Evolutionary conservation across 2,329 filamentous ascomycete genomes (phyloP), one percentile per base, ranked within the genome.

Genomic region (Tolypocladium tropicale): DNA sequence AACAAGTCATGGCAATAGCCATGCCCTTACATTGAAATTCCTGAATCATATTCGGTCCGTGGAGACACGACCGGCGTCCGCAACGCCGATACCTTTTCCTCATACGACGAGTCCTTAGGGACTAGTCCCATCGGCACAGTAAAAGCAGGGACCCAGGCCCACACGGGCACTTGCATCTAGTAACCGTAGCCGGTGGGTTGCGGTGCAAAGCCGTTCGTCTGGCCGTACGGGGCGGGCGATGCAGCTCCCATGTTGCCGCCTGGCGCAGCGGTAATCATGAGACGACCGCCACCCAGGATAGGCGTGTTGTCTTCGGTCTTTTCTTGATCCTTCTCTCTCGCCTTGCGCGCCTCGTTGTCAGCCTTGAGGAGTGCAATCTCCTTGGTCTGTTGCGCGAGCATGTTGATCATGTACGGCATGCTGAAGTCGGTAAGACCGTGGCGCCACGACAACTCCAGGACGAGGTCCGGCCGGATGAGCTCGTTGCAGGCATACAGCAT

Each of bases 361-460:
- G 90, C 89, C 80, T 95, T 95, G 59, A 99, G 82, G 58, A 79
- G 72, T 57, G 91, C 84, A 63, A 99, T 87, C 56, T 95, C 87
- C 63, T 88, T 85, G 41, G 90, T 91, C 75, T 97, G 92, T 73
- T 96, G 91, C 64, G 86, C 84, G 61, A 99, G 80, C 78, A 95
- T 88, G 78, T 97, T 99, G 82, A 99, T 97, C 90, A 99, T 95
- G 80, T 95, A 99, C 21, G 94, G 94, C 95, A 99, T 99, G 52
- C 92, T 95, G 76, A 96, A 99, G 77, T 99, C 94, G 66, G 86
- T 85, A 41, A 99, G 86, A 58, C 91, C 90, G 70, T 96, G 81
- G 65, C 94, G 93, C 94, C 94, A 99, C 58, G 94, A 97, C 57
- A 99, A 83, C 77, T 99, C 94, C 72, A 99, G 83, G 57, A 99